phyloP scores from a whole-genome alignment of 2,329 filamentous ascomycete species.

The Pseudomassariella vexata region DNA sequence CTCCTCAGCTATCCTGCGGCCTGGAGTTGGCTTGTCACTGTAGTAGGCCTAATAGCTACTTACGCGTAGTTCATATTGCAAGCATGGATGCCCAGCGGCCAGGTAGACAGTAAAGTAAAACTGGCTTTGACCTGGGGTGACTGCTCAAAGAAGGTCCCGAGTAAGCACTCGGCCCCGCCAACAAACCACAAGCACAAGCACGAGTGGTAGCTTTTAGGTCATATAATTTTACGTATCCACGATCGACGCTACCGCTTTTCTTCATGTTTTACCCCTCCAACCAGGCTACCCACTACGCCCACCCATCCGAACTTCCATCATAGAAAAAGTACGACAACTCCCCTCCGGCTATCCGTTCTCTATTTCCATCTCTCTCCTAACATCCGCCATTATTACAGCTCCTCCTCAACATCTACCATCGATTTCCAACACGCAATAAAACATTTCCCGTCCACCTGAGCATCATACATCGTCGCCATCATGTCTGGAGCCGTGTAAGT shows the following conservation, averaged over 20 bases:
- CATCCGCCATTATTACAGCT: conserved; percentile 6
- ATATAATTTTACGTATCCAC: conserved; percentile 5
- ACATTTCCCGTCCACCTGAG: conserved; percentile 3
- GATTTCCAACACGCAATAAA: conserved; percentile 6
- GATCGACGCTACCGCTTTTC: conserved; percentile 8
- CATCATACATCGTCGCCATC: conserved; percentile 27
- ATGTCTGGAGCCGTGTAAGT: conserved; percentile 68
- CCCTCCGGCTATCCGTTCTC: conserved; percentile 7
- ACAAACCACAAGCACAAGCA: conserved; percentile 1
- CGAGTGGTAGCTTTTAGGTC: conserved; percentile 7
- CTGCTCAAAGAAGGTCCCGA: conserved; percentile 16
- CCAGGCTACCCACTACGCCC: conserved; percentile 9
- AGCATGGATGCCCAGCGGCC: too few relatives aligned
- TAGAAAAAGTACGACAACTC: conserved; percentile 11
- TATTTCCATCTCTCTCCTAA: conserved; percentile 10
- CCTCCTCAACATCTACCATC: conserved; percentile 9
- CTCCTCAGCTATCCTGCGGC: too few relatives aligned
- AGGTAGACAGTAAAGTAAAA: too few relatives aligned
- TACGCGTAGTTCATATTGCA: too few relatives aligned
- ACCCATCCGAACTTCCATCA: conserved; percentile 6
- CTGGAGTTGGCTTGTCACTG: too few relatives aligned
- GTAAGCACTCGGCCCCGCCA: conserved; percentile 20
- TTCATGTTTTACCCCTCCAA: conserved; percentile 7
- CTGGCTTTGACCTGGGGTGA: too few relatives aligned
- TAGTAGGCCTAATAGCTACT: too few relatives aligned